phyloP scores from a whole-genome alignment of 495 filamentous ascomycete species.

The Sabuloglossum arenarium region DNA sequence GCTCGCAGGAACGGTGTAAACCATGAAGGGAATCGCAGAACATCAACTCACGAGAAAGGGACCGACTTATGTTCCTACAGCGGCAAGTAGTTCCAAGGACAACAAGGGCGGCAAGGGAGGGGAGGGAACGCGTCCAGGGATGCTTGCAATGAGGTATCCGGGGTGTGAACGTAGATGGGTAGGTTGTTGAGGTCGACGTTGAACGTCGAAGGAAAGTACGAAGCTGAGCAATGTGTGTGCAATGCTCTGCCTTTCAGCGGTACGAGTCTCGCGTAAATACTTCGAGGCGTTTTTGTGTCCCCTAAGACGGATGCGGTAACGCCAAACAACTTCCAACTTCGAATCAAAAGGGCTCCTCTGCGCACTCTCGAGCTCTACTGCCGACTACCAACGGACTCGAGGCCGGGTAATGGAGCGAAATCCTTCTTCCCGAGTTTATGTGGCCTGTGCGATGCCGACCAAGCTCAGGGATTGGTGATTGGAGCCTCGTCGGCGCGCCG shows the following conservation, averaged over 20 bases:
- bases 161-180: not conserved
- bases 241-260: not conserved
- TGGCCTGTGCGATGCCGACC: not conserved
- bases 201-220: not conserved
- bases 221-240: not conserved
- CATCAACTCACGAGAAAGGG: not conserved
- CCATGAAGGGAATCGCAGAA: not conserved
- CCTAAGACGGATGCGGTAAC: not conserved
- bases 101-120: too few relatives aligned
- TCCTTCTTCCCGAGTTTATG: not conserved
- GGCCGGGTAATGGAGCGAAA: not conserved
- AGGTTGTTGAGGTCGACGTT: not conserved
- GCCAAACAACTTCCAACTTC: not conserved
- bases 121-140: not conserved
- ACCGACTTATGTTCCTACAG: not conserved
- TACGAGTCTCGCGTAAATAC: not conserved
- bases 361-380: too few relatives aligned
- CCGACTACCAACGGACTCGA: not conserved
- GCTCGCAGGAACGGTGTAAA: not conserved
- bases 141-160: not conserved
- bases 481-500: not conserved
- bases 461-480: not conserved
- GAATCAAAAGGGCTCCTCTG: not conserved
- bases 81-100: not conserved
- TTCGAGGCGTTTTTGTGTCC: not conserved